Percentiles rank a stretch among this genome's conserved stretches.
Conservation (phyloP, 805 yeast species). For the Candida ovalis region DNA sequence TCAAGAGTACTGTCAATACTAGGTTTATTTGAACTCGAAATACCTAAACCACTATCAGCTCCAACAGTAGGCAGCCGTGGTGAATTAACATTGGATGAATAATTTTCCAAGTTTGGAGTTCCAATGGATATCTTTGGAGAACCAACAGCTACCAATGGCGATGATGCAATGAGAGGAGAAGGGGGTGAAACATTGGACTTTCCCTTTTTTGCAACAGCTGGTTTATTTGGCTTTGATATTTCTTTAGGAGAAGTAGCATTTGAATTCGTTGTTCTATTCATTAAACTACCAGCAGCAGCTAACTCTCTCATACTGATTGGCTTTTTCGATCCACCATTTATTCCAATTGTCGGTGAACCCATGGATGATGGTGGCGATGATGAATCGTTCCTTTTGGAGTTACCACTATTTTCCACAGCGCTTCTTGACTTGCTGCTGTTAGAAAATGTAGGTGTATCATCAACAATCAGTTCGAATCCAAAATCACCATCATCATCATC, state of each 20-base stretch:
- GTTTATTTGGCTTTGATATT: background rate
- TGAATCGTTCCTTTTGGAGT: background rate
- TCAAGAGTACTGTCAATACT: background rate
- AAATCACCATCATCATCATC: background rate
- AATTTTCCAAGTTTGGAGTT: slow-evolving; percentile 8
- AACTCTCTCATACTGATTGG: slow-evolving; percentile 19
- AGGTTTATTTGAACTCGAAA: background rate
- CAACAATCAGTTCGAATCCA: slow-evolving; percentile 21
- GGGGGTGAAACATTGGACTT: background rate
- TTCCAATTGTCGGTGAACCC: background rate
- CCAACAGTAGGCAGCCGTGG: background rate
- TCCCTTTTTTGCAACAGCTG: background rate
- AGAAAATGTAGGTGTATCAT: slow-evolving; percentile 15
- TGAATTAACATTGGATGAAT: slow-evolving; percentile 7
- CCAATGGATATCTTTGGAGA: slow-evolving; percentile 3
- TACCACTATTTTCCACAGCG: background rate
- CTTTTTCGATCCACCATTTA: slow-evolving; percentile 1
- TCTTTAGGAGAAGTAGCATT: background rate
- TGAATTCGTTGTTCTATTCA: slow-evolving; percentile 2
- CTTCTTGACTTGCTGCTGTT: background rate
- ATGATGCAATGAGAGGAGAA: background rate
- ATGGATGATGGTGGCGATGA: background rate
- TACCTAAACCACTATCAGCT: background rate
- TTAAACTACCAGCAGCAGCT: slow-evolving; percentile 16
- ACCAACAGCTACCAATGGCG: background rate